Evolutionary conservation across 306 rosid species (phyloP).

Genomic region (Pterocarpus macrocarpus): DNA sequence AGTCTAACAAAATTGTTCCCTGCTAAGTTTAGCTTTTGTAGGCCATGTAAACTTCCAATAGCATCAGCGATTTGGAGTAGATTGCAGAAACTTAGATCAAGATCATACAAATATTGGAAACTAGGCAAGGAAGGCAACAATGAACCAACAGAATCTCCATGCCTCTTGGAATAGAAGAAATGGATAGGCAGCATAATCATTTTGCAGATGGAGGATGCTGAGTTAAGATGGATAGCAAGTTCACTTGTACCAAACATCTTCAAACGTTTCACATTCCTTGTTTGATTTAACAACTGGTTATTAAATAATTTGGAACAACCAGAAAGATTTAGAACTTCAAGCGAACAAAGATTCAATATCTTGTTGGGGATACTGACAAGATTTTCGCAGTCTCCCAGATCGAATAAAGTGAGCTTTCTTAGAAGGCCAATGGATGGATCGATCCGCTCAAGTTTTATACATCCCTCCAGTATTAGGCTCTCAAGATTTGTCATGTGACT

Average conservation of each 20-base stretch:
- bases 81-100: constrained; percentile 29
- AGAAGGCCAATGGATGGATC: constrained; percentile 20
- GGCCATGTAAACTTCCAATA: constrained; percentile 8
- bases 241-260: too few species aligned
- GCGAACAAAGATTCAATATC: background rate
- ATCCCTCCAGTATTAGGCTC: fast-evolving
- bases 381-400: background rate
- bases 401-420: background rate
- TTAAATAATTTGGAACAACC: constrained; percentile 8
- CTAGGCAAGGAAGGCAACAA: background rate
- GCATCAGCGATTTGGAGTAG: constrained; percentile 6
- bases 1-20: constrained; percentile 33
- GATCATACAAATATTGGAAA: background rate
- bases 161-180: background rate
- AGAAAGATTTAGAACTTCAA: background rate
- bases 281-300: background rate
- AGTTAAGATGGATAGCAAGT: too few species aligned
- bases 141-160: background rate
- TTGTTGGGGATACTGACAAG: background rate
- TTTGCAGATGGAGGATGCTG: too few species aligned
- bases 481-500: background rate
- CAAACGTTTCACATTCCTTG: too few species aligned
- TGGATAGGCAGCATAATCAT: too few species aligned
- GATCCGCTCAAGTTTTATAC: background rate
- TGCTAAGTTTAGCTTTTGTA: background rate